Percentiles rank a stretch among this genome's conserved stretches.
phyloP scores from a whole-genome alignment of 495 filamentous ascomycete genomes.

The Peziza echinospora region DNA sequence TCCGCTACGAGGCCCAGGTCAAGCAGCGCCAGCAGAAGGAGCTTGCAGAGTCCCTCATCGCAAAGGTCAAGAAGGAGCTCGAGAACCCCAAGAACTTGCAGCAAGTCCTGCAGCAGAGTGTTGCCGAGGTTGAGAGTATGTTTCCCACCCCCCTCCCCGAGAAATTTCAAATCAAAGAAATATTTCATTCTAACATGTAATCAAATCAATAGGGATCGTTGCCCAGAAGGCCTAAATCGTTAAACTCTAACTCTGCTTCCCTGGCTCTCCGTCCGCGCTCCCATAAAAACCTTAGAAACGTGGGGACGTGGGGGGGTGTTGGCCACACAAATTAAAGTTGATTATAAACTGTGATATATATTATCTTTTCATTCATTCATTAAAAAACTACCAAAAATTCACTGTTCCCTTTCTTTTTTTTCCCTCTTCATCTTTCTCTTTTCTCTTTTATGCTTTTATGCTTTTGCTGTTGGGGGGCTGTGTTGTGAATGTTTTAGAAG shows the following conservation, averaged over 20 bases:
- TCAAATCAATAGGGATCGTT: not conserved
- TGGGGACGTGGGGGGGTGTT: no score
- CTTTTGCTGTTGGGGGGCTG: no score
- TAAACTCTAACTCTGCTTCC: not conserved
- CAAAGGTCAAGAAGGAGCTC: constrained; percentile 93
- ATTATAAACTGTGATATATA: no score
- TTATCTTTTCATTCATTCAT: no score
- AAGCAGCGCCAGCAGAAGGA: constrained; percentile 96
- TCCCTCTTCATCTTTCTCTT: no score
- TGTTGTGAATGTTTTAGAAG: no score
- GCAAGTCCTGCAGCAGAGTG: constrained; percentile 87
- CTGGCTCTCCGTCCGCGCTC: no score
- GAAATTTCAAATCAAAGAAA: constrained; percentile 11
- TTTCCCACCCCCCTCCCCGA: constrained; percentile 6
- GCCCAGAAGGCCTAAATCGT: not conserved
- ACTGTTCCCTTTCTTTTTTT: no score
- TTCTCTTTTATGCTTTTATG: no score
- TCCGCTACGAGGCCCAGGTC: constrained; percentile 92
- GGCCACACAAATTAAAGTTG: no score
- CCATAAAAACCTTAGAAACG: no score
- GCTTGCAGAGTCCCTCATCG: constrained; percentile 75
- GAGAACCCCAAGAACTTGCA: constrained; percentile 88
- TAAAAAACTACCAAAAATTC: no score
- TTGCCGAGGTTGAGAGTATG: constrained; percentile 92
- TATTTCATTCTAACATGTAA: not conserved